A percentile compares a stretch with the other conserved stretches of the same genome.
These are phyloP conservation scores for Globisporangium spiculum DNA, from an alignment of 352 stramenopile genomes.

Conservation along the genomic window DNA sequence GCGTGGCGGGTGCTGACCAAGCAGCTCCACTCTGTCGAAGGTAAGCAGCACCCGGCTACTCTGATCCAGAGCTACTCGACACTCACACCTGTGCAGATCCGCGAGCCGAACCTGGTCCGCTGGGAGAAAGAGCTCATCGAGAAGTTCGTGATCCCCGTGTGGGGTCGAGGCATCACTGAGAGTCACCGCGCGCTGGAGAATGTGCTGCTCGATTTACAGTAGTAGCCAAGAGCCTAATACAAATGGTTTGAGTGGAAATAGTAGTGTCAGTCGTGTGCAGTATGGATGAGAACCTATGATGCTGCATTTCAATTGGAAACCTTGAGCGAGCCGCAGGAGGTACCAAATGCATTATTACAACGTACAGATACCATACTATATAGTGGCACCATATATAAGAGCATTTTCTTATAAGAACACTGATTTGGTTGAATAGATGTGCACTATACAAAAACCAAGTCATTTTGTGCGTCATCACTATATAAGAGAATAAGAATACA, in stretches of 20 bases:
- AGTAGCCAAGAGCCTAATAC: neutral
- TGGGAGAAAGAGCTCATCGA: neutral
- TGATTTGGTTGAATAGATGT: too few species aligned
- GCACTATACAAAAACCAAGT: slow-evolving; percentile 2
- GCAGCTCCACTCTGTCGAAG: neutral
- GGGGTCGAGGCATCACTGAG: neutral
- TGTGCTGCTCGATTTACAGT: neutral
- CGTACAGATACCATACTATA: too few species aligned
- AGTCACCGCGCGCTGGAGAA: neutral
- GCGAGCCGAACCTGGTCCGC: neutral
- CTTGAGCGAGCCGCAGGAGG: too few species aligned
- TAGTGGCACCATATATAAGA: too few species aligned
- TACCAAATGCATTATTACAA: too few species aligned
- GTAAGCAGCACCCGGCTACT: neutral
- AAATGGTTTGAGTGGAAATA: neutral
- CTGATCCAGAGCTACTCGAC: slow-evolving; percentile 1
- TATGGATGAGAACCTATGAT: too few species aligned
- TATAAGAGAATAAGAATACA: slow-evolving; percentile 2
- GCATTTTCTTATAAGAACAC: too few species aligned
- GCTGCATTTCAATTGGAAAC: too few species aligned
- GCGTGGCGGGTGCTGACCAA: neutral
- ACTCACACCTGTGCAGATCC: neutral
- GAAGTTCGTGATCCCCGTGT: neutral
- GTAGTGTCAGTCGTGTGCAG: too few species aligned
- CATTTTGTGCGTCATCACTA: neutral